phyloP scores from a whole-genome alignment of 1,139 yeast genomes.

The Yamadazyma blattariae region DNA sequence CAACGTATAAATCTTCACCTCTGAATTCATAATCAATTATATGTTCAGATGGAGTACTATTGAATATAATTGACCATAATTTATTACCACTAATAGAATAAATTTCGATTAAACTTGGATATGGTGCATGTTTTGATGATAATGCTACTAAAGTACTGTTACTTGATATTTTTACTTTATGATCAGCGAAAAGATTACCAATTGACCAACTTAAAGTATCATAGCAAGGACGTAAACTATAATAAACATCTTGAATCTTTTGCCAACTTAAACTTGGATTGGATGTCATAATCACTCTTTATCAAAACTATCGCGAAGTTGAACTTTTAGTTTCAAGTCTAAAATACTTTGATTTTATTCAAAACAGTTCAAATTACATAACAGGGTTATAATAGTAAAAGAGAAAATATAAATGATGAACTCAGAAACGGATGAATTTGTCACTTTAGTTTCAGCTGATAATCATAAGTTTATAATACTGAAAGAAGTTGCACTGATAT shows the following conservation, averaged over 20 bases:
- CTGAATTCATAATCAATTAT: slow-evolving; percentile 55
- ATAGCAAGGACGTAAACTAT: slow-evolving; percentile 48
- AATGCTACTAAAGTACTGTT: slow-evolving; percentile 35
- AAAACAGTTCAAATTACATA: no score
- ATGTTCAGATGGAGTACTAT: slow-evolving; percentile 52
- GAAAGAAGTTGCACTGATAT: slow-evolving; percentile 77
- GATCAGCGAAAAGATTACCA: slow-evolving; percentile 28
- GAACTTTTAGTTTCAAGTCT: no score
- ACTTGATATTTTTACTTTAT: slow-evolving; percentile 26
- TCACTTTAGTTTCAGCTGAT: slow-evolving; percentile 76
- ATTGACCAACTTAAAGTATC: slow-evolving; percentile 36
- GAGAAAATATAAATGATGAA: not conserved
- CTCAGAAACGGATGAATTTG: slow-evolving; percentile 30
- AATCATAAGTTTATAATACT: slow-evolving; percentile 62
- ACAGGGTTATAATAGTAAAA: no score
- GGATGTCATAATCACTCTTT: slow-evolving; percentile 5
- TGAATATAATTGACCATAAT: slow-evolving; percentile 48
- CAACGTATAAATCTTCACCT: slow-evolving; percentile 61
- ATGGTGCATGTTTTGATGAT: slow-evolving; percentile 30
- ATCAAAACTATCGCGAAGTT: not conserved
- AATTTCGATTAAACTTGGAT: slow-evolving; percentile 43
- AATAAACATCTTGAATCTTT: slow-evolving; percentile 58
- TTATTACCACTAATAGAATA: slow-evolving; percentile 53
- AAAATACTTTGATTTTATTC: no score
- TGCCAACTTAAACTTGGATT: slow-evolving; percentile 62